Percentiles rank a stretch among this genome's conserved stretches.
Conservation (phyloP, 768 basidiomycete genomes). For the Termitomyces sp. region DNA sequence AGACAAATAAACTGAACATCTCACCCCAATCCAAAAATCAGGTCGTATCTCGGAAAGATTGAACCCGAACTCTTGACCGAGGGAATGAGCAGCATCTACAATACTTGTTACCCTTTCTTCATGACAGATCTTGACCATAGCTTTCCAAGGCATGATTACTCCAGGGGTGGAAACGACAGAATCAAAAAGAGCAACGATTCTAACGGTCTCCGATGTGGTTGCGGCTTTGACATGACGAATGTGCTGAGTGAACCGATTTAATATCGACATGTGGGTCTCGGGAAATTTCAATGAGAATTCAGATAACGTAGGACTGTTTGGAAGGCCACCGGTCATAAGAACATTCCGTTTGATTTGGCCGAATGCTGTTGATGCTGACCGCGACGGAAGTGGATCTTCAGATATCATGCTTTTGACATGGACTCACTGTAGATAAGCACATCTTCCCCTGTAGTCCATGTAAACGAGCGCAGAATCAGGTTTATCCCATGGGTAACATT, state of each 20-base stretch:
- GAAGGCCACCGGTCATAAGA: not conserved
- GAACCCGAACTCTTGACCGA: conserved; percentile 65
- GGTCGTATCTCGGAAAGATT: conserved; percentile 49
- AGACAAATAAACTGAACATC: conserved; percentile 17
- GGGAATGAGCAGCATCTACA: conserved; percentile 73
- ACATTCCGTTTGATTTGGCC: not conserved
- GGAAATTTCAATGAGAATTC: not conserved
- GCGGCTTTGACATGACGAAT: not conserved
- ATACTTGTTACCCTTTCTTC: conserved; percentile 59
- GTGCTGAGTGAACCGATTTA: not conserved
- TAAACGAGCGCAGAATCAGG: conserved; percentile 61
- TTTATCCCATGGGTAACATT: conserved; percentile 66
- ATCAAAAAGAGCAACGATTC: conserved; percentile 56
- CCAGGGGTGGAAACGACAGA: conserved; percentile 57
- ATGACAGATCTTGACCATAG: conserved; percentile 58
- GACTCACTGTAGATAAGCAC: conserved; percentile 11
- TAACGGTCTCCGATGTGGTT: conserved; percentile 4
- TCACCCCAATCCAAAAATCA: conserved; percentile 73
- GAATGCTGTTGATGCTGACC: conserved; percentile 1
- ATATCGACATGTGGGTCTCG: not conserved
- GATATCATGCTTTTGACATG: not conserved
- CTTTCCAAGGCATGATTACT: conserved; percentile 63
- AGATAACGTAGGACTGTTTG: not conserved
- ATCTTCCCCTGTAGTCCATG: conserved; percentile 59
- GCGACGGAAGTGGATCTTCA: not conserved